These are phyloP conservation scores for Blastocystis sp. DNA, from an alignment of 352 stramenopile genomes.

Conservation along the genomic window DNA sequence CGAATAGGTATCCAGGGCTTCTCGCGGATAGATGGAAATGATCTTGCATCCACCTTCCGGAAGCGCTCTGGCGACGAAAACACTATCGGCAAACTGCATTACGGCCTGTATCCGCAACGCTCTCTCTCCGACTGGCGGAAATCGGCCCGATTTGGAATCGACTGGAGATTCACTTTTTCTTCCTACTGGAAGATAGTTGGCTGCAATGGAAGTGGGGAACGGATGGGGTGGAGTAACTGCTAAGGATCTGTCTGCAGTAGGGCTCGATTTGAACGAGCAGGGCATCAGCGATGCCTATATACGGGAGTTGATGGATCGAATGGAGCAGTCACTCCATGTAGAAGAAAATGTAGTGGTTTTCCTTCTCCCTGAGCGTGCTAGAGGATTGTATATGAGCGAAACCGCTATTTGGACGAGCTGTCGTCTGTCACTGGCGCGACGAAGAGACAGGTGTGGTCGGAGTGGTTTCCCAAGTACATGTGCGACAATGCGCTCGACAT, in stretches of 20 bases:
- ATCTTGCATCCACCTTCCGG: not conserved
- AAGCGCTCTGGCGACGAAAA: slow-evolving; percentile 24
- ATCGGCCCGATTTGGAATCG: not conserved
- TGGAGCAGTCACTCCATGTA: slow-evolving; percentile 21
- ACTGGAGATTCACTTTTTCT: not conserved
- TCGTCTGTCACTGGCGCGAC: not conserved
- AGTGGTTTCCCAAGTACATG: slow-evolving; percentile 45
- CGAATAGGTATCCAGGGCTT: not conserved
- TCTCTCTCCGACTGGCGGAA: not conserved
- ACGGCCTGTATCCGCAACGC: not conserved
- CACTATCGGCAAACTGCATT: slow-evolving; percentile 60
- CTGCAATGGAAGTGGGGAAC: not conserved
- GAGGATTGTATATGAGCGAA: not conserved
- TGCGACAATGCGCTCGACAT: slow-evolving; percentile 26
- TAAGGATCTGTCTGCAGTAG: not conserved
- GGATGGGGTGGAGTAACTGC: not conserved
- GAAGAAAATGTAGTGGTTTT: slow-evolving; percentile 29
- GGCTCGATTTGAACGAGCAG: not conserved
- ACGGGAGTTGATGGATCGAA: slow-evolving; percentile 3
- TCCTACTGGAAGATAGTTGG: not conserved
- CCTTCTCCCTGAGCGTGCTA: not conserved
- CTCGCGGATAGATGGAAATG: slow-evolving; percentile 45
- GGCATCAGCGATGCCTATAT: slow-evolving; percentile 40
- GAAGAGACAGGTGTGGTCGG: slow-evolving; percentile 8
- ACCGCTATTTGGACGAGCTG: not conserved